Conservation (phyloP, 495 filamentous ascomycete species). For the Aspergillus heteromorphus region DNA sequence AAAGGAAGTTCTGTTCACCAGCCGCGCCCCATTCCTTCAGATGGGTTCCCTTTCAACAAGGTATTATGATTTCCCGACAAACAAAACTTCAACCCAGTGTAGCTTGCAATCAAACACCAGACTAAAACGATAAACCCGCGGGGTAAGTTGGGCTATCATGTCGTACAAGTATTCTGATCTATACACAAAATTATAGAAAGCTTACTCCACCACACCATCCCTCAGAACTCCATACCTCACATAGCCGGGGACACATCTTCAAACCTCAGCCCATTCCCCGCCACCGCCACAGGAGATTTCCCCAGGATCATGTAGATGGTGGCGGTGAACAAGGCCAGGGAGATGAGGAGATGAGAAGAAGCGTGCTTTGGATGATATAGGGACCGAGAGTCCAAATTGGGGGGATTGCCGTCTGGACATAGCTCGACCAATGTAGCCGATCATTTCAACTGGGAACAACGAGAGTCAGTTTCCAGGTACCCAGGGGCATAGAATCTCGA, state of each 20-base stretch:
- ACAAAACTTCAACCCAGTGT: too few species aligned
- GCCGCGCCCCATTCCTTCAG: too few species aligned
- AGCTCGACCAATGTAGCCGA: slow-evolving; percentile 49
- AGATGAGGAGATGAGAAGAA: slow-evolving; percentile 28
- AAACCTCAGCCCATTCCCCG: neutral
- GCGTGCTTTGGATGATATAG: slow-evolving; percentile 25
- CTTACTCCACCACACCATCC: neutral
- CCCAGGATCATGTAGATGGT: slow-evolving; percentile 23
- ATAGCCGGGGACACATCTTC: neutral
- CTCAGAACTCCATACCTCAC: neutral
- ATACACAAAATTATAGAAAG: too few species aligned
- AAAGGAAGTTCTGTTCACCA: too few species aligned
- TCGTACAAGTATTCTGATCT: too few species aligned
- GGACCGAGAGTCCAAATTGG: slow-evolving; percentile 11
- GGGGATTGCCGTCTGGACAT: slow-evolving; percentile 17
- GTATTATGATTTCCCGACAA: too few species aligned
- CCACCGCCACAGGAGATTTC: neutral
- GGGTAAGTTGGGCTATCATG: too few species aligned
- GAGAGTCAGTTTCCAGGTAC: neutral
- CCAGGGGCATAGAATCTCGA: neutral
- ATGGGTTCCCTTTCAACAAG: too few species aligned
- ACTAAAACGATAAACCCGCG: too few species aligned
- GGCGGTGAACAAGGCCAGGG: slow-evolving; percentile 42
- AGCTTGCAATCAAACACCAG: too few species aligned
- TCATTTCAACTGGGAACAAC: slow-evolving; percentile 5